Evolutionary conservation across 495 filamentous ascomycete species (phyloP), one percentile per base, ranked within the genome.

Genomic region (Bacidia rubella): DNA sequence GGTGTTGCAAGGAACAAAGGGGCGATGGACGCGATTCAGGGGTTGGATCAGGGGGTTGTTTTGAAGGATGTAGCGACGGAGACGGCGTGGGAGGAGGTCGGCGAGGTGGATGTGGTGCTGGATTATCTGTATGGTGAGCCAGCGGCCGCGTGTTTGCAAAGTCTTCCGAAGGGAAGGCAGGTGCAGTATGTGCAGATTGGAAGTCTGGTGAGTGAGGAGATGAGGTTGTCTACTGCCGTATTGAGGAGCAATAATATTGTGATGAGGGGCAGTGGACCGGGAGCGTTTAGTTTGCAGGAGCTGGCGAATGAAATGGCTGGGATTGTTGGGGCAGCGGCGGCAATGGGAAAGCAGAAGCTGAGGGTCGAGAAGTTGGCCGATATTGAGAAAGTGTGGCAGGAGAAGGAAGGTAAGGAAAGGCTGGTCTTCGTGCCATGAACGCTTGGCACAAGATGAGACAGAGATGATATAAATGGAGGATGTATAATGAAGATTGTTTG

Each of bases 161-260:
- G 40, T 11, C 39, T 53, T 19, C 22, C 17, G 9, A 27, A 27
- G 40, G 41, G 27, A 32, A 32, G 17, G 19, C 44, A 25, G 40
- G 27, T 53, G 22, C 51, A 53, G 51, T 45, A 45, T 27, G 51
- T 53, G 39, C 51, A 53, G 17, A 32, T 53, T 43, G 51, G 51
- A 25, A 20, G 39, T 10, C 40, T 53, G 2, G 51, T 39, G 15
- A 35, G 49, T 4, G 39, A 27, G 51, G 39, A 24, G 23, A 53
- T 53, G 38, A n/a, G 11, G 20, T 17, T 53, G 21, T 22, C 51
- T 7, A 53, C 39, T 50, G 47, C 25, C 9, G 25, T 38, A 17
- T 25, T 50, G 11, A 50, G 47, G 26, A 38, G 47, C 27, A 38
- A n/a, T 5, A 38, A 50, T 38, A 50, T 50, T 39, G 38, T 26